A percentile compares a stretch with the other conserved stretches of the same genome.
Evolutionary conservation across 2,329 filamentous ascomycete genomes (phyloP).

Genomic region (Pseudogymnoascus sp.): DNA sequence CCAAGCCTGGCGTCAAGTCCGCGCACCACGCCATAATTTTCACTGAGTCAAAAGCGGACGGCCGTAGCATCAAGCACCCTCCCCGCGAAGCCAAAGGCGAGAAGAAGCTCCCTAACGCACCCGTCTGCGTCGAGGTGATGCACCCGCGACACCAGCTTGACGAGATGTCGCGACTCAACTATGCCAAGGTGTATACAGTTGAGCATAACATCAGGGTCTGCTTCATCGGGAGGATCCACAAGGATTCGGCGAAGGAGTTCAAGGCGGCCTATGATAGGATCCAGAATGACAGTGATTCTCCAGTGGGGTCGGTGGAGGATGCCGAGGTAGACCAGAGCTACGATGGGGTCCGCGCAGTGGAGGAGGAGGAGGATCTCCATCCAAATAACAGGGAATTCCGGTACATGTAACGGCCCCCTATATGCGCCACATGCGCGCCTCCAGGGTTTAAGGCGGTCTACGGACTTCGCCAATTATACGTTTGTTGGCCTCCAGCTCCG

Average conservation of each 20-base stretch:
- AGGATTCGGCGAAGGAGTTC: not conserved
- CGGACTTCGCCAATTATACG: not conserved
- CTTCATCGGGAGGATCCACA: conserved; percentile 23
- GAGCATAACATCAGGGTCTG: conserved; percentile 26
- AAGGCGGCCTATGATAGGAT: not conserved
- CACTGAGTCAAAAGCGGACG: too few relatives aligned
- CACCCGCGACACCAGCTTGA: conserved; percentile 15
- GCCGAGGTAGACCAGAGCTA: too few relatives aligned
- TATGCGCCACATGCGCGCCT: not conserved
- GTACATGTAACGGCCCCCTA: not conserved
- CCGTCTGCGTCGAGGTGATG: conserved; percentile 14
- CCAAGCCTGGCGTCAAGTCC: conserved; percentile 22
- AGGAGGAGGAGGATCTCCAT: not conserved
- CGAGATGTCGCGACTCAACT: conserved; percentile 23
- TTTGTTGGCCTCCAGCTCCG: not conserved
- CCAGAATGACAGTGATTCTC: not conserved
- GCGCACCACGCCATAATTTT: conserved; percentile 21
- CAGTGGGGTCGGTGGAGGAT: too few relatives aligned
- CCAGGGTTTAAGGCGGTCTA: not conserved
- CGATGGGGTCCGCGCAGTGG: too few relatives aligned
- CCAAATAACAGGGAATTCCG: not conserved
- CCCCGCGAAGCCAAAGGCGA: not conserved
- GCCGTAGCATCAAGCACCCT: not conserved
- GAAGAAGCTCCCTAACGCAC: not conserved
- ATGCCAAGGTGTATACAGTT: conserved; percentile 27